These are phyloP conservation scores for Epichloe hybrida DNA, from an alignment of 2,329 filamentous ascomycete species.

Conservation along the genomic window DNA sequence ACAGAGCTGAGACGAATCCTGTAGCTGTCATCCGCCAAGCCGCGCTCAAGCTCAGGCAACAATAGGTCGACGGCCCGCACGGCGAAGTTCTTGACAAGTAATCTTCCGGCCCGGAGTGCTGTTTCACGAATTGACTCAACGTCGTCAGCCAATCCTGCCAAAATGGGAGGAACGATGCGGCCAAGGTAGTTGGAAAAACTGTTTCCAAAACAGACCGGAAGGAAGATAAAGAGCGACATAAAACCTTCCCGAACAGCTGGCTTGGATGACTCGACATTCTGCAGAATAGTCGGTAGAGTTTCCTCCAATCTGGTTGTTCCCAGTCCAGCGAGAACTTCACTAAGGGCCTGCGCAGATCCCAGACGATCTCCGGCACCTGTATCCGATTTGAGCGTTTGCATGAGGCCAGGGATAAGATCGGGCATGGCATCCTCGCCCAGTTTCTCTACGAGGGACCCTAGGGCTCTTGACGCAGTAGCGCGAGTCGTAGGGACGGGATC, in stretches of 20 bases:
- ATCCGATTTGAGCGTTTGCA: conserved; percentile 95
- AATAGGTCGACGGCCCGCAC: conserved; percentile 87
- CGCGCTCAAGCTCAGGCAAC: conserved; percentile 86
- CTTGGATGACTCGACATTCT: conserved; percentile 89
- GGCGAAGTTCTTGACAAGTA: conserved; percentile 97
- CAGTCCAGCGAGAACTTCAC: conserved; percentile 87
- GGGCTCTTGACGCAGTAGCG: conserved; percentile 87
- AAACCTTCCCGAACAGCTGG: conserved; percentile 89
- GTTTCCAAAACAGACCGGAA: conserved; percentile 97
- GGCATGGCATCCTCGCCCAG: conserved; percentile 92
- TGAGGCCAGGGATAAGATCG: conserved; percentile 92
- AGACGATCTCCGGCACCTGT: conserved; percentile 91
- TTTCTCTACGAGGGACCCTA: conserved; percentile 96
- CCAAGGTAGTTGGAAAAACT: conserved; percentile 93
- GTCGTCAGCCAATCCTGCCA: conserved; percentile 88
- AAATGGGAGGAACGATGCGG: conserved; percentile 88
- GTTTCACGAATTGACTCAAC: conserved; percentile 94
- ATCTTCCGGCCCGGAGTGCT: conserved; percentile 80
- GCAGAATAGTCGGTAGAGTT: conserved; percentile 86
- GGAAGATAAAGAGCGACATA: conserved; percentile 98
- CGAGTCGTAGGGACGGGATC: conserved; percentile 94
- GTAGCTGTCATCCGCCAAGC: conserved; percentile 93
- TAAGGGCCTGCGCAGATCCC: conserved; percentile 90
- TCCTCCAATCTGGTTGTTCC: conserved; percentile 89
- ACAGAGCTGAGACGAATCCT: conserved; percentile 97